Conservation (phyloP, 192 early-diverging fungal genomes). For the Fimicolochytrium jonesii region DNA sequence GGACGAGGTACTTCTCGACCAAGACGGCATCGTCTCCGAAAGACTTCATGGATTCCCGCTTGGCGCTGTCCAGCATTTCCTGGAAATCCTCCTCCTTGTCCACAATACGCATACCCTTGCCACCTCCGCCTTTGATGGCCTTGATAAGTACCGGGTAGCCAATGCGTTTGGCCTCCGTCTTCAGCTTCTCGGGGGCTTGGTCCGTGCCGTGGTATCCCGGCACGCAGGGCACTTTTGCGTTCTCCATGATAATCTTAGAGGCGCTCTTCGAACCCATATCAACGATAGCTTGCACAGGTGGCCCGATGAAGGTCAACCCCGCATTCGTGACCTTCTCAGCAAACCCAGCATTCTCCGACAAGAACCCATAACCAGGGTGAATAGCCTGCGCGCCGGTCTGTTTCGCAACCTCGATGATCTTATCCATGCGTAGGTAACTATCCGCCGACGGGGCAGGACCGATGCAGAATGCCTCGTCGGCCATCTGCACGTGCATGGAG, state of each 20-base stretch:
- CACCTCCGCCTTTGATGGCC: constrained; percentile 94
- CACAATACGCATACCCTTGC: constrained; percentile 96
- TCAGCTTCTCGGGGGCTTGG: constrained; percentile 70
- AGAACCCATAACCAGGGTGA: constrained; percentile 92
- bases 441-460: constrained; percentile 77
- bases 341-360: constrained; percentile 87
- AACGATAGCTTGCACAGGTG: constrained; percentile 87
- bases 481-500: constrained; percentile 80
- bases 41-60: constrained; percentile 16
- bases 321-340: constrained; percentile 69
- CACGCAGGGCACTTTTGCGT: constrained; percentile 78
- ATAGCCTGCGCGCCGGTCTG: constrained; percentile 83
- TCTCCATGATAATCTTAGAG: constrained; percentile 92
- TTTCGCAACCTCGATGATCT: constrained; percentile 73
- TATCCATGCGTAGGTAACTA: constrained; percentile 77
- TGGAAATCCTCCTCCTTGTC: constrained; percentile 45
- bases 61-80: not conserved
- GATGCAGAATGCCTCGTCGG: constrained; percentile 91
- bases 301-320: constrained; percentile 88
- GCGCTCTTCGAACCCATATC: constrained; percentile 98
- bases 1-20: constrained; percentile 88
- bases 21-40: constrained; percentile 89
- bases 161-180: constrained; percentile 68
- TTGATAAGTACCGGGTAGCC: constrained; percentile 99
- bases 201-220: constrained; percentile 83